These are phyloP conservation scores for Cenococcum geophilum DNA, from an alignment of 495 filamentous ascomycete species.

Conservation along the genomic window DNA sequence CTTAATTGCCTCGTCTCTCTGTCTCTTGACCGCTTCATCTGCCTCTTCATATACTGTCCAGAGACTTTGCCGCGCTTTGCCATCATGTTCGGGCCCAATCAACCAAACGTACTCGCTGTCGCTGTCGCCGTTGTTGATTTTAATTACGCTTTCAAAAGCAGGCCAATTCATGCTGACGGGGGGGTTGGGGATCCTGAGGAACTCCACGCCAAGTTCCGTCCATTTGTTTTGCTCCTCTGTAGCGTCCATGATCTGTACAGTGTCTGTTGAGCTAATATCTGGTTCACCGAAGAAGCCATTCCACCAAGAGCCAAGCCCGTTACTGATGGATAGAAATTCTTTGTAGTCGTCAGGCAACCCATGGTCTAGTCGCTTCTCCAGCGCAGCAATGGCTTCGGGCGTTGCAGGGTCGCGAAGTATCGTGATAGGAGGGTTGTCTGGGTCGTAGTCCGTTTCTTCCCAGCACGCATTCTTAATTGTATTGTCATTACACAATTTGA, in stretches of 20 bases:
- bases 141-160: slow-evolving; percentile 10
- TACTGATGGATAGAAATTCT: slow-evolving; percentile 22
- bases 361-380: slow-evolving; percentile 16
- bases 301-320: slow-evolving; percentile 23
- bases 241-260: slow-evolving; percentile 21
- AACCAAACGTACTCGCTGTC: slow-evolving; percentile 25
- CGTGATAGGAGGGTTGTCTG: slow-evolving; percentile 24
- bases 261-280: slow-evolving; percentile 16
- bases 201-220: slow-evolving; percentile 19
- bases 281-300: slow-evolving; percentile 29
- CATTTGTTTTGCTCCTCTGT: slow-evolving; percentile 19
- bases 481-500: slow-evolving; percentile 26
- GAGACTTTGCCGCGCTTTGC: neutral
- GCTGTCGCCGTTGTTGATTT: slow-evolving; percentile 20
- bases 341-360: slow-evolving; percentile 24
- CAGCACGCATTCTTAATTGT: slow-evolving; percentile 28
- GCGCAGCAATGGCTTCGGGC: slow-evolving; percentile 7
- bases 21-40: slow-evolving; percentile 8
- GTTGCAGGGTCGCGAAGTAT: slow-evolving; percentile 22
- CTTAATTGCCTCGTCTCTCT: slow-evolving; percentile 7
- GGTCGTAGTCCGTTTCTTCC: slow-evolving; percentile 28
- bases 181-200: slow-evolving; percentile 18
- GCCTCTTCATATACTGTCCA: slow-evolving; percentile 12
- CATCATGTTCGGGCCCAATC: slow-evolving; percentile 14
- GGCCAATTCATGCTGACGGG: slow-evolving; percentile 19